Evolutionary conservation across 371 early-diverging fungal genomes (phyloP).

Genomic region (Mucor plumbeus): DNA sequence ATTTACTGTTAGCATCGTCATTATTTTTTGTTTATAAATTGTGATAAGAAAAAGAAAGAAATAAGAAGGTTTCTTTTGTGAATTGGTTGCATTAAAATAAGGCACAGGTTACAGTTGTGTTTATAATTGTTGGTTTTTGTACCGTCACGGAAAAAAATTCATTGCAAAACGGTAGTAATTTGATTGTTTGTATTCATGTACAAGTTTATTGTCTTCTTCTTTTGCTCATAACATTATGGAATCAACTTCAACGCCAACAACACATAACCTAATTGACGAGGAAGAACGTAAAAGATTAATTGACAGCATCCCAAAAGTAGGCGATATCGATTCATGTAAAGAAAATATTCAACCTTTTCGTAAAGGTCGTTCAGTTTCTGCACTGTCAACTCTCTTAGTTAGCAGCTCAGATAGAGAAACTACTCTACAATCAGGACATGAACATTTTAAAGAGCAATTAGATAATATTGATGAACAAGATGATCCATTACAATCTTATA

Average conservation of each 20-base stretch:
- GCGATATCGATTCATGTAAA: slow-evolving; percentile 69
- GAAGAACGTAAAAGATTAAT: neutral
- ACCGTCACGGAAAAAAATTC: neutral
- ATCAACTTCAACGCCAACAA: neutral
- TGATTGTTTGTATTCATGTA: no score
- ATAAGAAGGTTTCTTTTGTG: neutral
- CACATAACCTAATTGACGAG: neutral
- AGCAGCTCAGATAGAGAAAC: slow-evolving; percentile 36
- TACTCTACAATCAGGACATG: slow-evolving; percentile 41
- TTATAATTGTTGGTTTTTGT: no score
- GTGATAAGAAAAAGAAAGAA: neutral
- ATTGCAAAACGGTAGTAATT: no score
- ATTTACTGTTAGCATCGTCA: neutral
- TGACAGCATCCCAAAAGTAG: slow-evolving; percentile 39
- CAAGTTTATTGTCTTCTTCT: neutral
- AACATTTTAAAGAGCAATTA: slow-evolving; percentile 54
- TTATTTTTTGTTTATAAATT: neutral
- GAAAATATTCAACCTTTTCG: slow-evolving; percentile 82
- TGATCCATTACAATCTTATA: slow-evolving; percentile 81
- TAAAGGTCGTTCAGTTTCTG: slow-evolving; percentile 69
- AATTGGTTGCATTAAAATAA: slow-evolving; percentile 1
- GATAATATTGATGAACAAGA: slow-evolving; percentile 56
- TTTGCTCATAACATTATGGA: neutral
- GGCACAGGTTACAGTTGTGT: neutral
- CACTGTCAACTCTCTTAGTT: slow-evolving; percentile 49